Percentiles rank a stretch among this genome's conserved stretches.
phyloP scores from a whole-genome alignment of 495 filamentous ascomycete species.

The Hypoxylon crocopeplum region DNA sequence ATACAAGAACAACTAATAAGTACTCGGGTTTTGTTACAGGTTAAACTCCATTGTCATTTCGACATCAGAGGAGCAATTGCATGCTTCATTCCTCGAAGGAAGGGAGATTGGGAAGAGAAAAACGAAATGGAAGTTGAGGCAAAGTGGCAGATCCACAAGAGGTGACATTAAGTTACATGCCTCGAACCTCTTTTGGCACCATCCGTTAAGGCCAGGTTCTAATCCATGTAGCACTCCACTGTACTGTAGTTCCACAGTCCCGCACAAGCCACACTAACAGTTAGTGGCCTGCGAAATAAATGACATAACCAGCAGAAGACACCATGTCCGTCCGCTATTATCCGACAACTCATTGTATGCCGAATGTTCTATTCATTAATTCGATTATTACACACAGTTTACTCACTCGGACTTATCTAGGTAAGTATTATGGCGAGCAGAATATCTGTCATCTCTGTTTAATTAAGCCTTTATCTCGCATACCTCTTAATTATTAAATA shows the following conservation, averaged over 20 bases:
- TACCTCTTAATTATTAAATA: not conserved
- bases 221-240: constrained; percentile 15
- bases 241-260: not conserved
- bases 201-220: constrained; percentile 24
- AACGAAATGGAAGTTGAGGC: constrained; percentile 31
- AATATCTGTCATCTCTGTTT: not conserved
- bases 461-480: not conserved
- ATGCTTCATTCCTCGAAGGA: constrained; percentile 9
- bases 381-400: too few species aligned
- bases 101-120: constrained; percentile 9
- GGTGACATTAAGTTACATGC: constrained; percentile 10
- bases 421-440: too few species aligned
- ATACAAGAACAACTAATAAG: constrained; percentile 39
- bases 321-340: constrained; percentile 14
- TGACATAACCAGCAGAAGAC: constrained; percentile 32
- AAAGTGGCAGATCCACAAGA: constrained; percentile 37
- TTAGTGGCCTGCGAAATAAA: constrained; percentile 25
- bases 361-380: constrained; percentile 26
- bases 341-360: constrained; percentile 22
- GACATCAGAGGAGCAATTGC: constrained; percentile 28
- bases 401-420: too few species aligned
- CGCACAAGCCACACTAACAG: constrained; percentile 23
- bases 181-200: constrained; percentile 11
- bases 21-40: constrained; percentile 22
- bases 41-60: constrained; percentile 27